Evolutionary conservation across 805 yeast species (phyloP).

Genomic region (Wickerhamomyces chaumierensis): DNA sequence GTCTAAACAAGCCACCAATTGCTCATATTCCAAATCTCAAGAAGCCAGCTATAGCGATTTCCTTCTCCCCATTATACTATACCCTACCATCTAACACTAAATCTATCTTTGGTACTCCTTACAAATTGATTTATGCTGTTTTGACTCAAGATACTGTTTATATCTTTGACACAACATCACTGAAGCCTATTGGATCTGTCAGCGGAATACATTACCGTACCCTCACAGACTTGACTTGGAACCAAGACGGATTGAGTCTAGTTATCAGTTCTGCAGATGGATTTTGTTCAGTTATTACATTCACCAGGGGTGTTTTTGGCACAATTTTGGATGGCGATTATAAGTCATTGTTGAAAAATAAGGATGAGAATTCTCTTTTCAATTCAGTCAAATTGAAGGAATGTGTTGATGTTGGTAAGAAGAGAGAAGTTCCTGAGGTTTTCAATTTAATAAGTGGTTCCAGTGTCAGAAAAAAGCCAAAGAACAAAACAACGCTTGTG

Average conservation of each 20-base stretch:
- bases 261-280: conserved; percentile 87
- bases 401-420: not conserved
- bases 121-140: conserved; percentile 80
- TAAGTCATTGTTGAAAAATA: not conserved
- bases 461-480: not conserved
- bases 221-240: conserved; percentile 83
- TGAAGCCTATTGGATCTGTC: conserved; percentile 59
- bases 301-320: conserved; percentile 50
- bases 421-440: not conserved
- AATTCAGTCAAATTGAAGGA: not conserved
- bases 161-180: conserved; percentile 68
- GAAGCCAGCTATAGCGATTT: conserved; percentile 75
- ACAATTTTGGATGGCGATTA: conserved; percentile 22
- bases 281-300: conserved; percentile 61
- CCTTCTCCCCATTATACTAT: conserved; percentile 64
- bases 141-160: conserved; percentile 84
- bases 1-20: conserved; percentile 59
- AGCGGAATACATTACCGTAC: conserved; percentile 81
- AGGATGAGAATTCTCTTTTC: not conserved
- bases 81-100: conserved; percentile 18
- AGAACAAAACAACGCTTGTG: not conserved
- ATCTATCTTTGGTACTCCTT: conserved; percentile 46
- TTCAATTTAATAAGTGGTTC: not conserved
- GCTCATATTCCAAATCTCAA: conserved; percentile 70
- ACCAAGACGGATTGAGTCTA: conserved; percentile 57